Conservation (phyloP, 306 rosid species). For the Casuarina equisetifolia region DNA sequence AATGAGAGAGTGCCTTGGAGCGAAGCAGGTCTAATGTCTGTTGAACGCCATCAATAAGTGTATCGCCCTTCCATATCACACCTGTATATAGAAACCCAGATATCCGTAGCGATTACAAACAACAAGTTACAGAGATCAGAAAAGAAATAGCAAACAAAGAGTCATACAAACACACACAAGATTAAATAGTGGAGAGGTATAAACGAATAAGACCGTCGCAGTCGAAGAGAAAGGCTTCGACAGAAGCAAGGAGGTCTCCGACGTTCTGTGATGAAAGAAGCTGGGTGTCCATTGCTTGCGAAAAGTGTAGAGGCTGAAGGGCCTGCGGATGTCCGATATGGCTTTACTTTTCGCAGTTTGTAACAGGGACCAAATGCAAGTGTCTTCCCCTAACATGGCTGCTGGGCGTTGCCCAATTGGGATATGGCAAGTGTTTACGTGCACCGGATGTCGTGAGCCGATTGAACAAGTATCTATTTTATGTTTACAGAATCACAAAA, state of each 20-base stretch:
- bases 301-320: neutral
- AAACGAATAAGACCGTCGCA: slow-evolving; percentile 68
- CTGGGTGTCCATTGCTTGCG: slow-evolving; percentile 13
- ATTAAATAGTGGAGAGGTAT: neutral
- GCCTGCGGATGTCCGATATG: neutral
- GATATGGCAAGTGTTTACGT: no score
- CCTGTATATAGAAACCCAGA: slow-evolving; percentile 35
- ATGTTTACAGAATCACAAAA: no score
- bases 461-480: no score
- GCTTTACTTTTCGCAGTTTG: neutral
- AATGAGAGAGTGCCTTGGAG: slow-evolving; percentile 40
- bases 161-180: no score
- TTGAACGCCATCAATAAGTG: slow-evolving; percentile 70
- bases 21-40: slow-evolving; percentile 76
- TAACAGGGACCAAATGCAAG: no score
- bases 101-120: neutral
- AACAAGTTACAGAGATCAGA: neutral
- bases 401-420: no score
- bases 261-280: slow-evolving; percentile 45
- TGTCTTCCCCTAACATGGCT: no score
- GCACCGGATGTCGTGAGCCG: no score
- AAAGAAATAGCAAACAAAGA: neutral
- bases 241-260: slow-evolving; percentile 55
- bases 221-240: slow-evolving; percentile 86
- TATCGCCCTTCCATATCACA: slow-evolving; percentile 90